phyloP scores from a whole-genome alignment of 1,139 yeast genomes.

The Kodamaea alishanica region DNA sequence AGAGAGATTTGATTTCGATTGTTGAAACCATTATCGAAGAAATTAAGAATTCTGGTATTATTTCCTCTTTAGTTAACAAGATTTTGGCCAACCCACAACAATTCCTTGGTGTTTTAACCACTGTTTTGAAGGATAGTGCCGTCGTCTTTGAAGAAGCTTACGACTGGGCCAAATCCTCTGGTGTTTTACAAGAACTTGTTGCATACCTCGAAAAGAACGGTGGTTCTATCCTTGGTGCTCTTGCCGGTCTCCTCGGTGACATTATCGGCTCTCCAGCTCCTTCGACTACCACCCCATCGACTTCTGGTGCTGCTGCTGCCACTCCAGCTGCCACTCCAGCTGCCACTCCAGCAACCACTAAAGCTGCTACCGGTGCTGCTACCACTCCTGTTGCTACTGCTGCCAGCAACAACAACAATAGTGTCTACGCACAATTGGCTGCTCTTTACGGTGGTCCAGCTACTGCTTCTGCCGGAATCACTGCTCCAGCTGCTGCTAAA shows the following conservation, averaged over 20 bases:
- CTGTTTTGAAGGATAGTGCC: conserved; percentile 34
- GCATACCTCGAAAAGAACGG: conserved; percentile 30
- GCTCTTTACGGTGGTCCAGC: conserved; percentile 10
- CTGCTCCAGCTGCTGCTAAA: conserved; percentile 13
- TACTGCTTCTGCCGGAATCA: conserved; percentile 9
- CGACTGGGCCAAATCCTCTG: conserved; percentile 39
- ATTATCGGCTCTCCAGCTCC: conserved; percentile 10
- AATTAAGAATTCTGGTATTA: conserved; percentile 37
- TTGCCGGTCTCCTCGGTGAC: conserved; percentile 25
- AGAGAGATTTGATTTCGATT: conserved; percentile 37
- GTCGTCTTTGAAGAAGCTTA: conserved; percentile 35
- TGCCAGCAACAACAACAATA: conserved; percentile 3
- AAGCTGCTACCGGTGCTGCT: conserved; percentile 15
- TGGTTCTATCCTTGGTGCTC: conserved; percentile 27
- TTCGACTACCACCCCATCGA: conserved; percentile 4
- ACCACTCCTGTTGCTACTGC: conserved; percentile 9
- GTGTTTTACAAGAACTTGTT: conserved; percentile 33
- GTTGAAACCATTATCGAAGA: conserved; percentile 26
- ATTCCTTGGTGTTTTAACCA: conserved; percentile 26
- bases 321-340: conserved; percentile 13
- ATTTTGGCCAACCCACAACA: conserved; percentile 38
- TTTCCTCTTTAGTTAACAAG: conserved; percentile 30
- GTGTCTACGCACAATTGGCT: conserved; percentile 12
- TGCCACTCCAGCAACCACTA: conserved; percentile 18
- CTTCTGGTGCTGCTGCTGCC: conserved; percentile 9